Evolutionary conservation across 768 basidiomycete species (phyloP).

Genomic region (Leucosporidium creatinivorum): DNA sequence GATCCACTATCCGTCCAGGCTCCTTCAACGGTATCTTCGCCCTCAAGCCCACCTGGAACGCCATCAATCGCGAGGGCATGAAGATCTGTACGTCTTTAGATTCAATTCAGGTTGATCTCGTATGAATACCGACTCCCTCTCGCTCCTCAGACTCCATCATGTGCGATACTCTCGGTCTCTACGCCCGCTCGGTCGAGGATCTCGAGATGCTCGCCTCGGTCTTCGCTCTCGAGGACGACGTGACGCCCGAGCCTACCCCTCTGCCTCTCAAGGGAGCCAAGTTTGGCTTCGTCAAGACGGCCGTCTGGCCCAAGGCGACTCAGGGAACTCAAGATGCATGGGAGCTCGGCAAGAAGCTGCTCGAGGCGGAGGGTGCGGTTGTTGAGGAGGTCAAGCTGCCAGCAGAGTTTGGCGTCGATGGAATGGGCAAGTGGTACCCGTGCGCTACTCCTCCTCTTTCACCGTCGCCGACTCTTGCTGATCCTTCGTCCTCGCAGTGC

Average conservation of each 20-base stretch:
- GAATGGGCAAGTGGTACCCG: slow-evolving; percentile 11
- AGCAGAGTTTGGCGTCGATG: slow-evolving; percentile 29
- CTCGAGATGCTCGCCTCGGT: slow-evolving; percentile 36
- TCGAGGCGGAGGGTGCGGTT: slow-evolving; percentile 35
- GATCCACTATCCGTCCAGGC: slow-evolving; percentile 39
- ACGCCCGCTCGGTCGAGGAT: slow-evolving; percentile 38
- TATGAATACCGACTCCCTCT: too few relatives aligned
- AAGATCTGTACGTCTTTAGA: slow-evolving; percentile 28
- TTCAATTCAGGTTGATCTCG: not conserved
- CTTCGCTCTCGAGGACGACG: slow-evolving; percentile 35
- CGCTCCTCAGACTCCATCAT: slow-evolving; percentile 23
- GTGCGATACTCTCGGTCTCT: slow-evolving; percentile 41
- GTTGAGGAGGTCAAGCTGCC: slow-evolving; percentile 39
- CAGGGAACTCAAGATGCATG: slow-evolving; percentile 27
- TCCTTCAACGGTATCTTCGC: slow-evolving; percentile 41
- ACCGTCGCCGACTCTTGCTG: not conserved
- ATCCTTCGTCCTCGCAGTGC: not conserved
- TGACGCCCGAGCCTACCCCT: slow-evolving; percentile 23
- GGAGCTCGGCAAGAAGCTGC: slow-evolving; percentile 33
- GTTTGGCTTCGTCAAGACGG: slow-evolving; percentile 38
- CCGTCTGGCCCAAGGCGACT: slow-evolving; percentile 23
- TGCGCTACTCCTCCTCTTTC: not conserved
- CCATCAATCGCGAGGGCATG: slow-evolving; percentile 39
- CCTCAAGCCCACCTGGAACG: slow-evolving; percentile 41
- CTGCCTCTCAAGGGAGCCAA: slow-evolving; percentile 33